Base-by-base conservation (phyloP, 129 eudicot genomes). In the Smallanthus sonchifolius region DNA sequence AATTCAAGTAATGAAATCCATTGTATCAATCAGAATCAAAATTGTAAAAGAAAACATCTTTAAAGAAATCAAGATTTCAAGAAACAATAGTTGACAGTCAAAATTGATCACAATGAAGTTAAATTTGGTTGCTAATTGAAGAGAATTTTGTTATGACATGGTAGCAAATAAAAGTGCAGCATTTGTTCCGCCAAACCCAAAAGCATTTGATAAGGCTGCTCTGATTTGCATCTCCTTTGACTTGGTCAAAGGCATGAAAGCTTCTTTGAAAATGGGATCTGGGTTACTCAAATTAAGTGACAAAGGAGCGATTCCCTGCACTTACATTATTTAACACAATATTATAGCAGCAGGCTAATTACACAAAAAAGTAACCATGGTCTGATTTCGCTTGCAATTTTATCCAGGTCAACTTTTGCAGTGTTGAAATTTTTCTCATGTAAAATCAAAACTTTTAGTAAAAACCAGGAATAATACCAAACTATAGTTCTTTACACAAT, bases 111-210 rank as follows among this genome's bases (percentile, higher is more conserved):
- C 49, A 52, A 54, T 32, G 34, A 64, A 79, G 68, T 69, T 19
- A 2, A 10, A n/a, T 38, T 45, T 47, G 34, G 3, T 60, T 37
- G 20, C 73, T 54, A 54, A 39, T 30, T 42, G 4, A 67, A 77
- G 40, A 76, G 54, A 0, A 55, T 67, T 68, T 43, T 2, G 16
- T 67, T 68, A 77, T 67, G 77, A 42, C 4, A 80, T 30, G 47
- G 81, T 79, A 61, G 96, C 77, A 80, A 94, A 94, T 11, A 94
- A 68, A 80, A 94, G 81, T 52, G 96, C 88, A 4, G 96, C 84
- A 76, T 91, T 91, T 61, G 96, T 94, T 83, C 99, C 99, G 48
- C 99, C 99, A 69, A 94, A 94, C 65, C 99, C 99, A 40, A 91
- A 94, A 20, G 99, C 92, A 75, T 94, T 94, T 67, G 99, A 88